Evolutionary conservation across 1,284 basidiomycete species (phyloP).

Genomic region (Xerocomus cyaneibrunnescens): DNA sequence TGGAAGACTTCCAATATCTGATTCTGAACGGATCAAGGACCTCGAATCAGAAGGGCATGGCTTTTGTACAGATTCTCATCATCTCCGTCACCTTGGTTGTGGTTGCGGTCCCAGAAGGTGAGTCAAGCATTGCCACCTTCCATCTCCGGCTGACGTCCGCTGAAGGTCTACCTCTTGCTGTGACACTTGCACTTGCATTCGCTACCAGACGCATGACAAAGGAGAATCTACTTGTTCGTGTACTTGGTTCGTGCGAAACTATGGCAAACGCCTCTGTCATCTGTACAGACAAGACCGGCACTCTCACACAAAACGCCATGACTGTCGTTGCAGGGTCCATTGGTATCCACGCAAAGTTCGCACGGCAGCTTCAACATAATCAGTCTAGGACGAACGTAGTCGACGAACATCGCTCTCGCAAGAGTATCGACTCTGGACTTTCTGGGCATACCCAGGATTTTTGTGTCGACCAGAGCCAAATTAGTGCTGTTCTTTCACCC

Average conservation of each 20-base stretch:
- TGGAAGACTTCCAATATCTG: background rate
- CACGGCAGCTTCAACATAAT: conserved; percentile 76
- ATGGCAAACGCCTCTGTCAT: conserved; percentile 98
- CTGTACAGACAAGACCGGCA: conserved; percentile 96
- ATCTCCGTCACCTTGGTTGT: conserved; percentile 95
- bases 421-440: conserved; percentile 29
- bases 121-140: conserved; percentile 11
- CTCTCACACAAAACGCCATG: conserved; percentile 94
- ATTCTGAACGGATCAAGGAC: conserved; percentile 43
- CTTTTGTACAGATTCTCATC: conserved; percentile 92
- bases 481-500: conserved; percentile 65
- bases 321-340: conserved; percentile 94
- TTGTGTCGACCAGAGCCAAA: conserved; percentile 74
- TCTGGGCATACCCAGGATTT: conserved; percentile 69
- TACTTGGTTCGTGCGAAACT: conserved; percentile 95
- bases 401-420: conserved; percentile 45
- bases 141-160: conserved; percentile 9
- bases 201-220: conserved; percentile 97
- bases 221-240: conserved; percentile 92
- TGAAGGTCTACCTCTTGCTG: conserved; percentile 88
- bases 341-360: conserved; percentile 93
- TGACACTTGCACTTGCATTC: conserved; percentile 94
- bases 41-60: conserved; percentile 82
- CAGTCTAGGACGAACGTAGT: conserved; percentile 72
- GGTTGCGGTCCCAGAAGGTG: conserved; percentile 94